phyloP scores from a whole-genome alignment of 148 eudicot species.

The Suaeda aralocaspica region DNA sequence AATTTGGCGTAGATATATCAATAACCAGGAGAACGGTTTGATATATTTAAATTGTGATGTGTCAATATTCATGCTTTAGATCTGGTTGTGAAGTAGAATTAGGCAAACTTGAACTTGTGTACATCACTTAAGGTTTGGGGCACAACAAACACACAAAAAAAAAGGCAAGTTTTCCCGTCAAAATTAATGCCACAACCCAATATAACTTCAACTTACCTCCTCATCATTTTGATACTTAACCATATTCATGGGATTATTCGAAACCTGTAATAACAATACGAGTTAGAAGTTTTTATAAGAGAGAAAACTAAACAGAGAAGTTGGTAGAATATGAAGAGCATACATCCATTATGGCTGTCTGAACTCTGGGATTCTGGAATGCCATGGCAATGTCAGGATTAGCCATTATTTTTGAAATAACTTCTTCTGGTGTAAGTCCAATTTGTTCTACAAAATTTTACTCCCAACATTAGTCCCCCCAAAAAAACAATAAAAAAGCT shows the following conservation, averaged over 20 bases:
- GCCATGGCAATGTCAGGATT: constrained; percentile 97
- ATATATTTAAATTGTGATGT: no score
- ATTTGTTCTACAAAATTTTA: constrained; percentile 61
- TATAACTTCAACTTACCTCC: constrained; percentile 50
- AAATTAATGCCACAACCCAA: not conserved
- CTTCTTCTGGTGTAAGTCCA: constrained; percentile 92
- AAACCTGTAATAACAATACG: constrained; percentile 56
- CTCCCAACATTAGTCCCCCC: constrained; percentile 9
- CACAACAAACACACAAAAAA: no score
- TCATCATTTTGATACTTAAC: constrained; percentile 86
- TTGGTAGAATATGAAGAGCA: constrained; percentile 17
- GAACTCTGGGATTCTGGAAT: constrained; percentile 95
- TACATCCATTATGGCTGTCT: constrained; percentile 98
- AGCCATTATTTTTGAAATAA: constrained; percentile 85
- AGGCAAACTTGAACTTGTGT: no score
- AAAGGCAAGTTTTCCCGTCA: not conserved
- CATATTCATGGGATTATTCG: constrained; percentile 84
- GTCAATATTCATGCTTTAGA: no score
- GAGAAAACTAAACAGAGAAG: not conserved
- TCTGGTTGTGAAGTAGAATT: no score
- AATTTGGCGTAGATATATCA: no score
- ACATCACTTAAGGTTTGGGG: no score
- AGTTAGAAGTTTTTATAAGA: constrained; percentile 11
- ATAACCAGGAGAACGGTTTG: no score
- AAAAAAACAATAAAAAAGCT: not conserved